phyloP scores from a whole-genome alignment of 805 yeast species.

The Kluyveromyces lactis region DNA sequence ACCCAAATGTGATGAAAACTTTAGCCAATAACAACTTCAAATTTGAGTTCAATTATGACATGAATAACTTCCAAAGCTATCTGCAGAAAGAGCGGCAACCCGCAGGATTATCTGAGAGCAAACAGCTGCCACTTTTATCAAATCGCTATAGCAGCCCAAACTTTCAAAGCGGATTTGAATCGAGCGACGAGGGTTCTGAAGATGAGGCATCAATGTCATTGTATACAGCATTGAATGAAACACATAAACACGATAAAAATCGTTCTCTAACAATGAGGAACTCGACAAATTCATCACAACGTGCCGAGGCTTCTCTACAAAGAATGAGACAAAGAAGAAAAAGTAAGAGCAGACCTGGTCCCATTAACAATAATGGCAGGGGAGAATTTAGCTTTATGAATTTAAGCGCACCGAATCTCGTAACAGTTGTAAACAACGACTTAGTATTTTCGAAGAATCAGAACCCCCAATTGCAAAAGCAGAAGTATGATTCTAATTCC shows the following conservation, averaged over 20 bases:
- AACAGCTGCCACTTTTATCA: background rate
- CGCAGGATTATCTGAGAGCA: background rate
- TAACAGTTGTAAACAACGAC: constrained; percentile 17
- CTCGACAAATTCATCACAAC: constrained; percentile 42
- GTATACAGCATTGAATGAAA: constrained; percentile 44
- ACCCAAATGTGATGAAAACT: constrained; percentile 17
- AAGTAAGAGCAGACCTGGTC: constrained; percentile 37
- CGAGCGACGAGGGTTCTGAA: constrained; percentile 31
- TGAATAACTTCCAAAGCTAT: constrained; percentile 7
- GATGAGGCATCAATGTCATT: constrained; percentile 65
- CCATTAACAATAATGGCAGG: constrained; percentile 23
- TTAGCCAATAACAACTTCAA: constrained; percentile 23
- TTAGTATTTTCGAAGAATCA: constrained; percentile 2
- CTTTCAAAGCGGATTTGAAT: background rate
- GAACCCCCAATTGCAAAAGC: constrained; percentile 2
- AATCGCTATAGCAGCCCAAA: constrained; percentile 2
- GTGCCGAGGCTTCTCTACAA: constrained; percentile 58
- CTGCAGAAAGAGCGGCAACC: constrained; percentile 2
- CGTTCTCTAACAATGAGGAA: constrained; percentile 31
- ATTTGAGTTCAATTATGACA: constrained; percentile 26
- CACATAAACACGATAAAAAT: constrained; percentile 26
- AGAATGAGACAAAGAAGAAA: constrained; percentile 53
- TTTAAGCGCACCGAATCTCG: constrained; percentile 28
- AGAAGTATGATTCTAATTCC: constrained; percentile 6
- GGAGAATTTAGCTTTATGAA: constrained; percentile 18